A percentile compares a stretch with the other conserved stretches of the same genome.
Evolutionary conservation across 2,329 filamentous ascomycete species (phyloP).

Genomic region (Talaromyces marneffei): DNA sequence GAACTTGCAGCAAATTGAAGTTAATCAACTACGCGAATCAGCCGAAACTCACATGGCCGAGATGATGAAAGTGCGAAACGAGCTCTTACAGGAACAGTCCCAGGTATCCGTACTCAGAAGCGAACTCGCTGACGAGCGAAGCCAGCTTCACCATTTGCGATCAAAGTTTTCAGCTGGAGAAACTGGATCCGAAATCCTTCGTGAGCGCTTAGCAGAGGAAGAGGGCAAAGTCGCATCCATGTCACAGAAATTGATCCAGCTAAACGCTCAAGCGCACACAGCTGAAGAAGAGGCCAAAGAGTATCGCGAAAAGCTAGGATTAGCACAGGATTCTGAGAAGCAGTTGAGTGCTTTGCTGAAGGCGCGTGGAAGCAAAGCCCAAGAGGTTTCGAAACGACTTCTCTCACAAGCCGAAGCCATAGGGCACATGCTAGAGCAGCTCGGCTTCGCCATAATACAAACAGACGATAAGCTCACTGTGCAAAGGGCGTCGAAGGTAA

Average conservation of each 20-base stretch:
- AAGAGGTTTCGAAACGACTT: constrained; percentile 76
- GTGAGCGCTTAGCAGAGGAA: constrained; percentile 68
- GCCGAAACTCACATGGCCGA: constrained; percentile 50
- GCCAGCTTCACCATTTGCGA: constrained; percentile 63
- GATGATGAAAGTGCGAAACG: constrained; percentile 50
- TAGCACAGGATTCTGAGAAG: constrained; percentile 27
- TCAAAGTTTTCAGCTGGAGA: constrained; percentile 73
- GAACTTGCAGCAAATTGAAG: constrained; percentile 53
- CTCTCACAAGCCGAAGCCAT: constrained; percentile 80
- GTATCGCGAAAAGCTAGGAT: constrained; percentile 55
- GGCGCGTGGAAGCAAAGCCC: constrained; percentile 64
- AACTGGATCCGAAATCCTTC: constrained; percentile 72
- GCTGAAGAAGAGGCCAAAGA: constrained; percentile 69
- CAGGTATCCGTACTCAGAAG: constrained; percentile 43
- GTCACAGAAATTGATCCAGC: constrained; percentile 64
- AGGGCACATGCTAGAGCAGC: constrained; percentile 73
- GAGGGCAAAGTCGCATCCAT: constrained; percentile 64
- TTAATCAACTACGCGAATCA: constrained; percentile 50
- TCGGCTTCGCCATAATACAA: constrained; percentile 76
- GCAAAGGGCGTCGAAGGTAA: constrained; percentile 60
- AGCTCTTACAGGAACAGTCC: constrained; percentile 44
- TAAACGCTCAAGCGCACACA: constrained; percentile 68
- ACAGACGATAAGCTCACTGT: constrained; percentile 68
- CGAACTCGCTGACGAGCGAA: constrained; percentile 60
- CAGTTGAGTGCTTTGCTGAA: constrained; percentile 54